Conservation (phyloP, 2,329 filamentous ascomycete species). For the Aspergillus sp. region DNA sequence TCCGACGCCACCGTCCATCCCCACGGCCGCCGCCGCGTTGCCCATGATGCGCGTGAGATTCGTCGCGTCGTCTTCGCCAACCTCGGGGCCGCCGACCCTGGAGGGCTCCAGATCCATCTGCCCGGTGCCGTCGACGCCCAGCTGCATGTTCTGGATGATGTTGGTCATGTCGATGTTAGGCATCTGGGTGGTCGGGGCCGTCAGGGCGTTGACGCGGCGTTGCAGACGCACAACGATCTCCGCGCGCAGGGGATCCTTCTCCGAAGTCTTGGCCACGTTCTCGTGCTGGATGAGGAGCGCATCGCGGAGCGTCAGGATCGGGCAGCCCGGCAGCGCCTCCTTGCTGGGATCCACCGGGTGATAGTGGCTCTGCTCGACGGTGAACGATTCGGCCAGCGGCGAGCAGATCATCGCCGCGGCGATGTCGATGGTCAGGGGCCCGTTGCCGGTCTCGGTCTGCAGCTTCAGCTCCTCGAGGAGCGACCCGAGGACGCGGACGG, state of each 20-base stretch:
- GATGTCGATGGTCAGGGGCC: conserved; percentile 46
- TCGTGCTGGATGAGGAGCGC: conserved; percentile 40
- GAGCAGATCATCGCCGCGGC: conserved; percentile 44
- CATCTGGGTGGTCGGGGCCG: conserved; percentile 38
- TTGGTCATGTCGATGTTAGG: conserved; percentile 43
- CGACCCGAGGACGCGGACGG: conserved; percentile 36
- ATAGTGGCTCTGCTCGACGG: conserved; percentile 37
- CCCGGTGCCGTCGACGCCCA: conserved; percentile 32
- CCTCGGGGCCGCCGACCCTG: conserved; percentile 15
- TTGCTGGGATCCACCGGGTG: conserved; percentile 35
- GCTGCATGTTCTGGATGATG: conserved; percentile 44
- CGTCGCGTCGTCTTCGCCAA: conserved; percentile 27
- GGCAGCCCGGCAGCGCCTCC: conserved; percentile 32
- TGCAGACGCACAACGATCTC: conserved; percentile 46
- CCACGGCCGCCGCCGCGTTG: conserved; percentile 37
- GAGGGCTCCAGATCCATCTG: conserved; percentile 34
- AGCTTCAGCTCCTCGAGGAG: conserved; percentile 45
- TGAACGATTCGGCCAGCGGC: conserved; percentile 40
- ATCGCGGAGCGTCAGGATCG: conserved; percentile 42
- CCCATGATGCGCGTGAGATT: conserved; percentile 42
- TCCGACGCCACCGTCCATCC: conserved; percentile 30
- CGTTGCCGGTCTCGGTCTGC: conserved; percentile 39
- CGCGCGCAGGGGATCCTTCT: conserved; percentile 45
- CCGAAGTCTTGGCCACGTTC: conserved; percentile 39
- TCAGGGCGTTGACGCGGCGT: conserved; percentile 44